Evolutionary conservation across 2,329 filamentous ascomycete species (phyloP).

Genomic region (Fusarium sp.): DNA sequence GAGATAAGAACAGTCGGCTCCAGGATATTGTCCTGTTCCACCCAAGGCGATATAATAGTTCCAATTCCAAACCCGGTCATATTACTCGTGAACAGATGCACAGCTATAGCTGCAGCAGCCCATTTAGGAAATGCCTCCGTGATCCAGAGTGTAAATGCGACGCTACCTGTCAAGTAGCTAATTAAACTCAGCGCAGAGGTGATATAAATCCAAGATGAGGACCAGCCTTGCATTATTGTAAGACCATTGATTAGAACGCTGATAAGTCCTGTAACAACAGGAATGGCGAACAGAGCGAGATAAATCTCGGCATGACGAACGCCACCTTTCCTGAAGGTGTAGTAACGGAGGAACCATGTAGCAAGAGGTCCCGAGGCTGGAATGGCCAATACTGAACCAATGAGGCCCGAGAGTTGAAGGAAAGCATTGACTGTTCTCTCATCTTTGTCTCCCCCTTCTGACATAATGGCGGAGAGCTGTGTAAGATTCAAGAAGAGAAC

Average conservation of each 20-base stretch:
- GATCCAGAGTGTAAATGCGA: conserved; percentile 36
- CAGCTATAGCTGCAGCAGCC: conserved; percentile 24
- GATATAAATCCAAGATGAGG: conserved; percentile 11
- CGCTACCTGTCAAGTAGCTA: conserved; percentile 28
- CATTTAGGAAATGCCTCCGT: conserved; percentile 34
- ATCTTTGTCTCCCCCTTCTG: fast-evolving
- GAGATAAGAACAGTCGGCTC: conserved; percentile 24
- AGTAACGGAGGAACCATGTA: conserved; percentile 25
- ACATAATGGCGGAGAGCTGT: not conserved
- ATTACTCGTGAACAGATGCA: conserved; percentile 26
- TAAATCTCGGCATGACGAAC: conserved; percentile 34
- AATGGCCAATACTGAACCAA: conserved; percentile 19
- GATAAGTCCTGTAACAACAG: not conserved
- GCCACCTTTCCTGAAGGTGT: conserved; percentile 17
- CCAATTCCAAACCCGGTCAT: conserved; percentile 28
- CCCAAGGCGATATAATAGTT: conserved; percentile 12
- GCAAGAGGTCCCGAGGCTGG: conserved; percentile 20
- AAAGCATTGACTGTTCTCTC: not conserved
- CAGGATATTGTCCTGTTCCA: not conserved
- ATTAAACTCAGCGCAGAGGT: conserved; percentile 22
- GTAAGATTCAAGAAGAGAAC: conserved; percentile 25
- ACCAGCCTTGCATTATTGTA: conserved; percentile 10
- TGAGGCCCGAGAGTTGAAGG: not conserved
- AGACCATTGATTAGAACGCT: conserved; percentile 27
- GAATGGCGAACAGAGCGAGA: conserved; percentile 9